Evolutionary conservation across 129 eudicot species (phyloP), one percentile per base, ranked within the genome.

Genomic region (Tagetes patula): DNA sequence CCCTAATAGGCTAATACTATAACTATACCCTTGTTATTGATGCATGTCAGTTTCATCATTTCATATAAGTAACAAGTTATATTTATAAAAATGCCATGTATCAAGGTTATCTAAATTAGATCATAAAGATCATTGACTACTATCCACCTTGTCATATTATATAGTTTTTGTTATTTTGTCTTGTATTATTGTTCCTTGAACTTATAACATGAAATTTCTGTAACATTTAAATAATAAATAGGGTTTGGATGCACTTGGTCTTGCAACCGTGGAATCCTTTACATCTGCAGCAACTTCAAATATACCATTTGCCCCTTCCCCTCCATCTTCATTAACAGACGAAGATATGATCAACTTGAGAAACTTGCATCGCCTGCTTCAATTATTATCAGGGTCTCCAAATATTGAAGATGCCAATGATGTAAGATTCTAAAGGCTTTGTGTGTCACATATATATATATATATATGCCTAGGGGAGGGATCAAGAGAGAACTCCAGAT

Each of bases 211-310:
- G 34, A 11, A 31, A 69, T 13, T 8, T 33, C 14, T 69, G 64
- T 64, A 52, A 75, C 66, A 72, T 8, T 36, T 11, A 52, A 48
- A 36, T 62, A 63, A 32, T 68, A 13, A 33, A 10, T 33, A 93
- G 98, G 98, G 98, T 74, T 77, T 93, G 84, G 98, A 89, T 87
- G 98, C 98, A 34, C 91, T 93, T 82, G 92, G 96, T 77, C 69
- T 92, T 48, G 96, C 95, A 48, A 85, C 88, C 33, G 37, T 89
- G 83, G 91, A 89, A 69, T 93, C 91, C 7, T 38, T 89, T 52
- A 53, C 86, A 69, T 79, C 84, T 36, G 37, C 86, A 66, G 84
- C 86, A 74, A 74, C 81, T 62, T 77, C 88, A 78, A 82, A 72
- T 63, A 56, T 93, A 84, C 98, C 95, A 9, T 87, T 93, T 78